Evolutionary conservation across 306 rosid genomes (phyloP), one percentile per base, ranked within the genome.

Genomic region (Lablab purpureus): DNA sequence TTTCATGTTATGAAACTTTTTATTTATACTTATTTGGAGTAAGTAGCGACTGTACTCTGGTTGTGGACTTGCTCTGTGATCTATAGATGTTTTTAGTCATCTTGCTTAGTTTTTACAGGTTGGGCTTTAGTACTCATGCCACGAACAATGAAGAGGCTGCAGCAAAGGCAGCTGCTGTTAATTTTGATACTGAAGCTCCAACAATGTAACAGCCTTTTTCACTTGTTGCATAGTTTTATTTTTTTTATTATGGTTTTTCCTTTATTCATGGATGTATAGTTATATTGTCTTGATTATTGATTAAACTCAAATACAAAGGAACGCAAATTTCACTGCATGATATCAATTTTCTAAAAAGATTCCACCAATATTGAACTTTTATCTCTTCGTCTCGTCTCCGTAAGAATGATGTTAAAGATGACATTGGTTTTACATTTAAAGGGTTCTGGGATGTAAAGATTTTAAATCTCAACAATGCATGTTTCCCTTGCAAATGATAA

Each of bases 121-220:
- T 77, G 74, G 70, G 71, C 47, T 73, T 85, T 71, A 76, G 76
- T 83, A 87, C 87, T 73, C 72, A 80, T 2, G 88, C 88, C 30
- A 17, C 89, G 73, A 82, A 78, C 74, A 62, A 87, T 36, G 97
- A 88, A 79, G 92, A 91, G 82, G 87, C 91, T 69, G 91, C 86
- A 32, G 94, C 94, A 49, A 89, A 88, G 83, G 87, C 86, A 63
- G 92, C 92, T 71, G 91, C 94, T 47, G 73, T 83, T 32, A 79
- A 82, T 65, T 89, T 91, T 46, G 87, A 88, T 59, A 89, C 74
- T 46, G 94, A 88, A 83, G 89, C 88, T 82, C 91, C 94, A 59
- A 89, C 97, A 79, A 88, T 91, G 97, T 91, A 89, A 49, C 40
- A 6, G 25, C 77, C 82, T 81, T 84, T n/a, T 51, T 40, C 63